Conservation (phyloP, 768 basidiomycete species). For the Leccinum boreale region DNA sequence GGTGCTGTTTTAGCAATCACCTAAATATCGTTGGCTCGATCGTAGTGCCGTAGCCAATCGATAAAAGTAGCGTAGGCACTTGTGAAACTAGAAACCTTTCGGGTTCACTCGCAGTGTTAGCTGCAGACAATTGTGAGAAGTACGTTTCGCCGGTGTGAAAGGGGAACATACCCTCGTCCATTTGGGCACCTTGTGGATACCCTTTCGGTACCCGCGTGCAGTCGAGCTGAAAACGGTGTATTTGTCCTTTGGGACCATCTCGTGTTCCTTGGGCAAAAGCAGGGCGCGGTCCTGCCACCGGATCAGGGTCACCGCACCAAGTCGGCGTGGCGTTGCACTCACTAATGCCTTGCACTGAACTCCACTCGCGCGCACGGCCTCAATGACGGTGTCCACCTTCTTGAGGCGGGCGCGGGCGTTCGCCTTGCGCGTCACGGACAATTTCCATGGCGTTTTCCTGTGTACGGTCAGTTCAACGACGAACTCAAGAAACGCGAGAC, state of each 20-base stretch:
- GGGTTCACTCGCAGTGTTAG: constrained; percentile 86
- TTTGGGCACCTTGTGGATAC: constrained; percentile 97
- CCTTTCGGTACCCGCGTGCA: constrained; percentile 79
- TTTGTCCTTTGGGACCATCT: constrained; percentile 92
- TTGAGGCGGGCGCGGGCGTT: constrained; percentile 87
- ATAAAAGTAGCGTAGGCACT: constrained; percentile 11
- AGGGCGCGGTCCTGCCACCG: constrained; percentile 62
- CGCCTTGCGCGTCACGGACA: constrained; percentile 89
- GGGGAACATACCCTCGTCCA: constrained; percentile 76
- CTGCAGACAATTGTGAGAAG: constrained; percentile 38
- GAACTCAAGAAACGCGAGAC: not conserved
- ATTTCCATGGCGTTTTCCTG: constrained; percentile 95
- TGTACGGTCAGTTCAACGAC: not conserved
- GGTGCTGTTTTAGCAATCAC: constrained; percentile 62
- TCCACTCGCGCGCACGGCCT: constrained; percentile 80
- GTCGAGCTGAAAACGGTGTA: constrained; percentile 85
- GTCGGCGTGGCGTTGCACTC: constrained; percentile 28
- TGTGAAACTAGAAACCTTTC: constrained; percentile 78
- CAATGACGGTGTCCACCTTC: constrained; percentile 91
- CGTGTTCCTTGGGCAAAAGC: constrained; percentile 85
- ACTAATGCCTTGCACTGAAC: constrained; percentile 76
- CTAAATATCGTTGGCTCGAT: not conserved
- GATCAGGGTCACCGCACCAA: not conserved
- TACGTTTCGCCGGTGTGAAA: not conserved
- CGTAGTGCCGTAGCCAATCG: not conserved